Evolutionary conservation across 2,329 filamentous ascomycete genomes (phyloP), one percentile per base, ranked within the genome.

Genomic region (Epichloe baconii): DNA sequence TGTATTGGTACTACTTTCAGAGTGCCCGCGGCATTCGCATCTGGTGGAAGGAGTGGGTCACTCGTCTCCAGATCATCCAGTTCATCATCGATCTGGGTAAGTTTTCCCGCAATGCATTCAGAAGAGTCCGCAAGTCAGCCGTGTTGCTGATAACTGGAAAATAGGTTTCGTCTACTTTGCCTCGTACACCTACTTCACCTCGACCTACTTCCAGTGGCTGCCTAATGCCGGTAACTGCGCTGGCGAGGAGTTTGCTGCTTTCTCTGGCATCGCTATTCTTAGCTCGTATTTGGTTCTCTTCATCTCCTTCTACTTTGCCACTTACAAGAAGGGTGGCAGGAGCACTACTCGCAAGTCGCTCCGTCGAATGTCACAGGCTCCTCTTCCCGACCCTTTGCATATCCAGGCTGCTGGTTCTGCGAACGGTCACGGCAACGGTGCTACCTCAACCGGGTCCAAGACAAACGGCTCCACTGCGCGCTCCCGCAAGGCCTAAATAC

Each of bases 1-100:
- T 97, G 91, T 97, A 97, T 84, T 96, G 90, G 90, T 97, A 97
- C 83, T 97, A 97, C 81, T 97, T 97, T 84, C 91, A 97, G 79
- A 91, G 88, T 65, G 90, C 91, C 51, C 89, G 91, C 61, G 93
- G 93, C 60, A 82, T 97, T 70, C 85, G 84, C 64, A 93, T 96
- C 72, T 96, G 90, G 90, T 97, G 91, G 91, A 97, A 97, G 85
- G 88, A 96, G 74, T 97, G 91, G 85, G 94, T 97, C 67, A 97
- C 91, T 61, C 87, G 90, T 66, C 85, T 96, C 65, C 91, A 97
- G 73, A 97, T 97, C 70, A 82, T 87, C 63, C 91, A 97, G 70
- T 97, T 97, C 74, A 80, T 97, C 68, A 91, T 97, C 69, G 91
- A 96, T 71, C 85, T 97, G 55, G 89, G 87, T 90, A 80, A 65